Base-by-base conservation (phyloP, 2,329 filamentous ascomycete genomes). In the Madurella mycetomatis region DNA sequence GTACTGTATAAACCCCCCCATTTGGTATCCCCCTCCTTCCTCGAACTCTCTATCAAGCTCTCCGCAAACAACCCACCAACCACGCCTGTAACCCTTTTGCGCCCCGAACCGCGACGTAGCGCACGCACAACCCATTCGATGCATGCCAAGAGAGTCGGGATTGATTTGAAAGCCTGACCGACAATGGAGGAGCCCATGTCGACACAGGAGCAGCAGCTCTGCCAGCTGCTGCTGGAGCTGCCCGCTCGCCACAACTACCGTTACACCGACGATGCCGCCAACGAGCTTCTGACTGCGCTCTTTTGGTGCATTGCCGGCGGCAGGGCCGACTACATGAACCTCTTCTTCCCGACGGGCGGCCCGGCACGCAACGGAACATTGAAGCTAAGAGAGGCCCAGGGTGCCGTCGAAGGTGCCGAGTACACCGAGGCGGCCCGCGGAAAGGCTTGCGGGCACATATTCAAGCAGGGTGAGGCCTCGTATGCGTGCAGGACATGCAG, bases 371-470 rank as follows among this genome's bases (percentile, higher is more conserved):
- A 74, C 44, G 78, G 77, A 40, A 73, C 76, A 43, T 87, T 92
- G 80, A 94, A 88, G 70, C 77, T 99, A 40, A 83, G 87, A 57
- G 85, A 90, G 64, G 92, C 92, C 15, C 95, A 99, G 68, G 92
- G 92, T 16, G 90, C 90, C n/a, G 80, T 90, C 54, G 91, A 96
- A 66, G 92, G 94, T 11, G 90, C 92, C 32, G 95, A 99, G 70
- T 99, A 97, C 69, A 94, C 90, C 17, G 88, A 92, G 62, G 87
- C 88, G 7, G 94, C 94, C 13, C 84, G 90, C 62, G 94, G 95
- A 52, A 95, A 95, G 72, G 86, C 91, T 45, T 99, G 94, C 69
- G 95, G 94, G 4, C 95, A 99, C 75, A 97, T 99, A 59, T 96
- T 99, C 79, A 92, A 92, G 72, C 81, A 83, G 13, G 94, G 92